These are phyloP conservation scores for Aurinia saxatilis DNA, from an alignment of 345 rosid species.

Conservation along the genomic window DNA sequence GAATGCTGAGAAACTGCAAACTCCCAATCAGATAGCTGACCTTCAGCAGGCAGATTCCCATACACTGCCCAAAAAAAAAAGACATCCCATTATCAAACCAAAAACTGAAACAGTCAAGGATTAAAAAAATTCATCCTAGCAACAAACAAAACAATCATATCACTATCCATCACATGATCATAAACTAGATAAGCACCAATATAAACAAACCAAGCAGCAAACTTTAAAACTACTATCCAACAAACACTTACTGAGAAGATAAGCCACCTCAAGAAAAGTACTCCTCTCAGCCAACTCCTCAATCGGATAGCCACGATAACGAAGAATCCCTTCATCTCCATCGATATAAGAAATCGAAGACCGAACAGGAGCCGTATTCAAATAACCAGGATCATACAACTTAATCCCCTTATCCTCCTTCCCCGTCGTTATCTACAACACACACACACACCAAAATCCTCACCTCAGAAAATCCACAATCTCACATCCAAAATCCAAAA, in stretches of 20 bases:
- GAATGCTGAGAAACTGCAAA: conserved; percentile 92
- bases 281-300: conserved; percentile 31
- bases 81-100: background rate
- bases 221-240: background rate
- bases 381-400: conserved; percentile 85
- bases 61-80: conserved; percentile 49
- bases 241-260: conserved; percentile 20
- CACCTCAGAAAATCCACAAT: background rate
- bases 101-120: background rate
- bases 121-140: background rate
- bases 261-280: conserved; percentile 21
- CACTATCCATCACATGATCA: background rate
- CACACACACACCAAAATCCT: background rate
- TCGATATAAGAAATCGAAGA: conserved; percentile 86
- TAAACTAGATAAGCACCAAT: too few species aligned
- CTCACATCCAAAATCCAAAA: background rate
- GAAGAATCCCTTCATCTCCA: conserved; percentile 71
- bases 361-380: conserved; percentile 89
- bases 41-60: conserved; percentile 69
- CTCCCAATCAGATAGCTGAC: conserved; percentile 90
- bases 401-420: conserved; percentile 77
- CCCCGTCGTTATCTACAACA: conserved; percentile 60
- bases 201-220: background rate
- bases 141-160: too few species aligned
- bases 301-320: conserved; percentile 23